Percentiles rank a stretch among this genome's conserved stretches.
phyloP scores from a whole-genome alignment of 768 basidiomycete genomes.

The Xanthoconium purpureum region DNA sequence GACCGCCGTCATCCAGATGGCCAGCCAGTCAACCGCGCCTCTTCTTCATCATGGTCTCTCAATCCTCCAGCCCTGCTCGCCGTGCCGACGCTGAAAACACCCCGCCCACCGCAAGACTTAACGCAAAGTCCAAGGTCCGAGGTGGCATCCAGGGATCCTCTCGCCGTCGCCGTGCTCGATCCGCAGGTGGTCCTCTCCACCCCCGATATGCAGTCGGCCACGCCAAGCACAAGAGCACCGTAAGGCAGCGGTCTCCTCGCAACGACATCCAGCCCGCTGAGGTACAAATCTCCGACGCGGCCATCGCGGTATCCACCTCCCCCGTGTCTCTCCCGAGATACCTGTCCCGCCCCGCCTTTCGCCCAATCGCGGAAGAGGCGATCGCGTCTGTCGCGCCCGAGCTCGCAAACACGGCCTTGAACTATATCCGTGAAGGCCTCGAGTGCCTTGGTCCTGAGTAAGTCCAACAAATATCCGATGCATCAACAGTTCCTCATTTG shows the following conservation, averaged over 20 bases:
- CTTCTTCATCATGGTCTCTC: conserved; percentile 26
- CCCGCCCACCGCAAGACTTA: conserved; percentile 21
- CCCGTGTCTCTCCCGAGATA: conserved; percentile 22
- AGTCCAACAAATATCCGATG: background rate
- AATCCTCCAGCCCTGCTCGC: conserved; percentile 22
- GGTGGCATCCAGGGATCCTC: conserved; percentile 33
- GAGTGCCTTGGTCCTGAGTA: conserved; percentile 28
- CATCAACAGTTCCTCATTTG: conserved; percentile 5
- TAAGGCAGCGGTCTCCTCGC: conserved; percentile 12
- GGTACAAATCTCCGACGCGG: background rate
- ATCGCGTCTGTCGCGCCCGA: conserved; percentile 27
- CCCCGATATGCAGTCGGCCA: conserved; percentile 37
- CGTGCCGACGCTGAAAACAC: conserved; percentile 33
- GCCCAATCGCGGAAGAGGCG: conserved; percentile 8
- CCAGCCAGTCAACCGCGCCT: background rate
- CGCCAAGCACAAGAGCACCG: conserved; percentile 35
- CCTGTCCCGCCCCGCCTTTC: conserved; percentile 20
- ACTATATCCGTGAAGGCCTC: conserved; percentile 29
- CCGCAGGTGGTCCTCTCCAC: conserved; percentile 26
- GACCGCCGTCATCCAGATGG: conserved; percentile 6
- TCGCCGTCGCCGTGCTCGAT: conserved; percentile 41
- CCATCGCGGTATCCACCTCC: conserved; percentile 7
- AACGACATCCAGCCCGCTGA: conserved; percentile 27
- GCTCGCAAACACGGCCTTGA: conserved; percentile 19
- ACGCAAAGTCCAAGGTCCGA: conserved; percentile 18